Evolutionary conservation across 2,329 filamentous ascomycete species (phyloP).

Genomic region (Acephala macrosclerotiorum): DNA sequence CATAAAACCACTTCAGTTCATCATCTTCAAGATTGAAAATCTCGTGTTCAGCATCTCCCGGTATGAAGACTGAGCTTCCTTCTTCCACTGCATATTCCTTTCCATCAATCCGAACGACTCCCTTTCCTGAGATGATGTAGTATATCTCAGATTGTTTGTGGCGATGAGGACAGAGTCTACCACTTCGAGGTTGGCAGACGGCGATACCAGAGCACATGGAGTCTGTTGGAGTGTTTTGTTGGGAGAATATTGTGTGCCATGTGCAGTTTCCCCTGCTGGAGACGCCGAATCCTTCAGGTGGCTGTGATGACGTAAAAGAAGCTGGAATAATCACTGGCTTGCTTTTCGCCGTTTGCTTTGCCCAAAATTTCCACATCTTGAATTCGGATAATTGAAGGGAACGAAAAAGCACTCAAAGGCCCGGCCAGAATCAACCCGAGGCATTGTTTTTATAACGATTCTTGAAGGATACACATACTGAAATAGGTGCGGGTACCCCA

Average conservation of each 20-base stretch:
- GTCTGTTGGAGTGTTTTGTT: slow-evolving; percentile 44
- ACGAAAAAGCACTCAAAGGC: too few relatives aligned
- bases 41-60: slow-evolving; percentile 52
- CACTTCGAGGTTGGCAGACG: slow-evolving; percentile 43
- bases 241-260: slow-evolving; percentile 51
- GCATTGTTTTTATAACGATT: too few relatives aligned
- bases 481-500: not conserved
- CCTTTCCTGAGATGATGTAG: slow-evolving; percentile 48
- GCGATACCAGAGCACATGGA: slow-evolving; percentile 50
- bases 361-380: not conserved
- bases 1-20: slow-evolving; percentile 50
- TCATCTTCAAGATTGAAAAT: slow-evolving; percentile 43
- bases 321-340: slow-evolving; percentile 3
- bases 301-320: not conserved
- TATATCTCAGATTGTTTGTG: slow-evolving; percentile 54
- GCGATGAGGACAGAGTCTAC: slow-evolving; percentile 48
- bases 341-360: not conserved
- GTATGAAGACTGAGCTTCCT: slow-evolving; percentile 50
- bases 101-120: slow-evolving; percentile 49
- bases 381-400: not conserved
- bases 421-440: too few relatives aligned
- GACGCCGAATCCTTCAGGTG: slow-evolving; percentile 14
- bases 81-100: slow-evolving; percentile 42
- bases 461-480: not conserved
- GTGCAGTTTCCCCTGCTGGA: slow-evolving; percentile 21